A percentile compares a stretch with the other conserved stretches of the same genome.
phyloP scores from a whole-genome alignment of 192 early-diverging fungal species.

The Gigaspora rosea region DNA sequence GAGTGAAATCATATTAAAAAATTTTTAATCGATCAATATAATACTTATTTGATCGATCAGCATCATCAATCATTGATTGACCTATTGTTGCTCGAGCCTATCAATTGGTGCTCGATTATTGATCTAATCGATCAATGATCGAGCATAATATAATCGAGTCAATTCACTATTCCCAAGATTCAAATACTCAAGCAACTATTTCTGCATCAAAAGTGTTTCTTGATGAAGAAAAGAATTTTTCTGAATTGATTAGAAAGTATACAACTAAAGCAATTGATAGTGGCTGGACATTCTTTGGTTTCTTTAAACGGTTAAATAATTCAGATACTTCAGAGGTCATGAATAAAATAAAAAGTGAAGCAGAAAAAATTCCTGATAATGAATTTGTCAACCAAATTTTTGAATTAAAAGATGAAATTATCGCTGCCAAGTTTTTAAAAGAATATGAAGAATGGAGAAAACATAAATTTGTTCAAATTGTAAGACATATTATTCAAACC shows the following conservation, averaged over 20 bases:
- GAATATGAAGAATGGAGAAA: conserved; percentile 17
- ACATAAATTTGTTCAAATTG: background rate
- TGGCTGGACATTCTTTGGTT: too few relatives aligned
- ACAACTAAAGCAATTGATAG: too few relatives aligned
- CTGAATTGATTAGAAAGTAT: background rate
- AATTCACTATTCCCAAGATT: too few relatives aligned
- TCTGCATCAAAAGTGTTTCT: background rate
- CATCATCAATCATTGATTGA: too few relatives aligned
- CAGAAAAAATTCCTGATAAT: background rate
- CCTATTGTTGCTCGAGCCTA: too few relatives aligned
- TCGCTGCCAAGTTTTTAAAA: background rate
- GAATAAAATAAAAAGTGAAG: background rate
- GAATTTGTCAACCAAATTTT: conserved; percentile 1
- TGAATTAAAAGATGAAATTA: background rate
- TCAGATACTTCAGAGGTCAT: background rate
- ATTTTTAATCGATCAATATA: too few relatives aligned
- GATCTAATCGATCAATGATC: too few relatives aligned
- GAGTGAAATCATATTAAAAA: too few relatives aligned
- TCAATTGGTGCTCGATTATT: too few relatives aligned
- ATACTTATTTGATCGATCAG: too few relatives aligned
- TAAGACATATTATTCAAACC: background rate
- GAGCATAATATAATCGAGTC: too few relatives aligned
- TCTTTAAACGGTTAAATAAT: background rate
- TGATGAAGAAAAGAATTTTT: background rate
- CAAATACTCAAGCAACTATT: too few relatives aligned